Percentiles rank a stretch among this genome's conserved stretches.
Evolutionary conservation across 140 eudicot genomes (phyloP).

Genomic region (Cichorium intybus): DNA sequence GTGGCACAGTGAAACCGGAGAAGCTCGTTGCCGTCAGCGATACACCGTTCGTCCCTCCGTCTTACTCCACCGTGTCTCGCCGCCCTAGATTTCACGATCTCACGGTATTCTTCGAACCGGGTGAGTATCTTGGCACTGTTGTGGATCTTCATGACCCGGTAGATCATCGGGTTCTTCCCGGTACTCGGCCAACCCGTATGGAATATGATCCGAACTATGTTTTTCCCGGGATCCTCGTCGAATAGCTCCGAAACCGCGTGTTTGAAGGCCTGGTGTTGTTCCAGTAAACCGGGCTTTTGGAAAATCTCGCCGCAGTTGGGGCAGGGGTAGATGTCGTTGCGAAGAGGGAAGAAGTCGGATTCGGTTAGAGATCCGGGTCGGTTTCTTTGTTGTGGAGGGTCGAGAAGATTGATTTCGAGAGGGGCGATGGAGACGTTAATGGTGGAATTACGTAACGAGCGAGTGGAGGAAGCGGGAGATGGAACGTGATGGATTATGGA

Average conservation of each 20-base stretch:
- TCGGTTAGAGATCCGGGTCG: slow-evolving; percentile 33
- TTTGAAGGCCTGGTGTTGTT: slow-evolving; percentile 54
- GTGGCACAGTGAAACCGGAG: slow-evolving; percentile 82
- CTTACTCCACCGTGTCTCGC: slow-evolving; percentile 27
- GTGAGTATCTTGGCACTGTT: slow-evolving; percentile 52
- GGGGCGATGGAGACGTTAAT: slow-evolving; percentile 16
- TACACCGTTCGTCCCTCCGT: slow-evolving; percentile 58
- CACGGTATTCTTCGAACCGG: slow-evolving; percentile 78
- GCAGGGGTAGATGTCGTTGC: slow-evolving; percentile 74
- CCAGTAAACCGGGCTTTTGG: slow-evolving; percentile 43
- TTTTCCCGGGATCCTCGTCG: slow-evolving; percentile 72
- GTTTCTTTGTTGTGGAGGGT: neutral
- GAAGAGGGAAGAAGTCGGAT: slow-evolving; percentile 50
- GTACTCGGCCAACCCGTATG: slow-evolving; percentile 64
- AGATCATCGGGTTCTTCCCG: slow-evolving; percentile 37
- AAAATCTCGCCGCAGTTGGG: slow-evolving; percentile 68
- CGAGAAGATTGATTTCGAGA: neutral
- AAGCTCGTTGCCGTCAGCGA: slow-evolving; percentile 89
- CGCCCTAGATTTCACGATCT: slow-evolving; percentile 56
- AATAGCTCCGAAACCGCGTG: slow-evolving; percentile 74
- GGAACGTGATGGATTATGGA: slow-evolving; percentile 37
- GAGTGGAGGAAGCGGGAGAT: slow-evolving; percentile 58
- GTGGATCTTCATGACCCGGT: slow-evolving; percentile 79
- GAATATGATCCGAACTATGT: slow-evolving; percentile 67
- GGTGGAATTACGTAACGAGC: slow-evolving; percentile 40